Base-by-base conservation (phyloP, 2,329 filamentous ascomycete species). In the Phialocephala sp. region DNA sequence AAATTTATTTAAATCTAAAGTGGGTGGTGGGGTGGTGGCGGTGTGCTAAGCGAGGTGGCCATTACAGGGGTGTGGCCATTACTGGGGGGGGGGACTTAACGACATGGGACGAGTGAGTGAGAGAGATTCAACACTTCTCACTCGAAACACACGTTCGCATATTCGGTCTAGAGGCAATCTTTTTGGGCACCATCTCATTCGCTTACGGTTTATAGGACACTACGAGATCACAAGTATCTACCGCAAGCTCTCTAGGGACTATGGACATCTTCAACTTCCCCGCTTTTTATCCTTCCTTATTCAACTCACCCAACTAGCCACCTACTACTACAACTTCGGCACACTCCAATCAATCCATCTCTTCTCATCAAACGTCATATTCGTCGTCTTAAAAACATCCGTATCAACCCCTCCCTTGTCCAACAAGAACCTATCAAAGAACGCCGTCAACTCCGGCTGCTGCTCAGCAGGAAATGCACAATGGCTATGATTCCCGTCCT, bases 381-480 rank as follows among this genome's bases (percentile, higher is more conserved):
- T 60, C 39, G 58, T 60, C 24, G 58, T 60, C 39, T 60, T 60
- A 24, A 60, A 60, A 32, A 60, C 43, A 43, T 18, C 36, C 14
- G 41, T 36, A 60, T 60, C 32, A 8, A 47, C 58, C 41, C n/a
- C 50, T 5, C 32, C 24, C 14, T 4, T 24, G 50, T 60, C 58
- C 41, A 60, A 52, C 27, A 60, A 52, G 67, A 81, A 85, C 72
- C 79, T 82, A 71, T 80, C 77, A 66, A 84, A 79, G 71, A 81
- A 85, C 0, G 82, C 81, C 41, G 76, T 80, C 45, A 85, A 74
- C 39, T 84, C 81, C n/a, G 76, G 71, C 66, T 80, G 76, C 71
- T 82, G 79, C 47, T 77, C 76, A 18, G 43, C 50, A 1, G 82
- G 82, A 72, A 85, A 84, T 43, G 73, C 75, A 73, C 83, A 85